Percentiles rank a stretch among this genome's conserved stretches.
These are phyloP conservation scores for Nemania bipapillata DNA, from an alignment of 2,329 filamentous ascomycete genomes.

Conservation along the genomic window DNA sequence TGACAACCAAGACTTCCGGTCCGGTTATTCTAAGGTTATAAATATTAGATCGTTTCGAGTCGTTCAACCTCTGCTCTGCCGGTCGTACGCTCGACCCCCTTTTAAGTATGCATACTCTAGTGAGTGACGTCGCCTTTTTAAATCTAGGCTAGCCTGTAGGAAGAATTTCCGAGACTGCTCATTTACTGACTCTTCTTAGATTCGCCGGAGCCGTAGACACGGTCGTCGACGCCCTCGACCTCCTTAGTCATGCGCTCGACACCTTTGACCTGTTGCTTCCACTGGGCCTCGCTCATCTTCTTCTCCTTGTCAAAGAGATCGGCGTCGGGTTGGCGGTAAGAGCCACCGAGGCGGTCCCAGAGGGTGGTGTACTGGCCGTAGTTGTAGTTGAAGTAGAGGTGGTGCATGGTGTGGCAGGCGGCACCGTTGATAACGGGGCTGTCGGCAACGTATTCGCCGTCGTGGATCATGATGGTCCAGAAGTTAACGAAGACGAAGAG, in stretches of 20 bases:
- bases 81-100: constrained; percentile 3
- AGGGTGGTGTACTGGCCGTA: constrained; percentile 94
- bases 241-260: constrained; percentile 60
- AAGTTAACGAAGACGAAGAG: constrained; percentile 94
- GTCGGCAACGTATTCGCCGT: constrained; percentile 93
- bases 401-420: constrained; percentile 92
- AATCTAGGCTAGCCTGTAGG: not conserved
- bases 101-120: not conserved
- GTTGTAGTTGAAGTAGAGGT: constrained; percentile 88
- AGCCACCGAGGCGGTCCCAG: constrained; percentile 88
- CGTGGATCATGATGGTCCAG: constrained; percentile 96
- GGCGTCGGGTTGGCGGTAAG: constrained; percentile 85
- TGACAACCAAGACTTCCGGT: constrained; percentile 20
- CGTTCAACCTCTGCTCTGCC: constrained; percentile 21
- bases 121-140: not conserved
- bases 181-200: constrained; percentile 61
- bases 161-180: not conserved
- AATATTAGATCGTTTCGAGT: constrained; percentile 27
- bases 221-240: constrained; percentile 70
- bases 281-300: constrained; percentile 84
- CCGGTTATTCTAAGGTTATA: constrained; percentile 26
- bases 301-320: constrained; percentile 85
- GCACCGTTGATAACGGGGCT: constrained; percentile 93
- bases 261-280: constrained; percentile 79
- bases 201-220: constrained; percentile 59